Conservation (phyloP, 148 eudicot species). For the Diospyros lotus region DNA sequence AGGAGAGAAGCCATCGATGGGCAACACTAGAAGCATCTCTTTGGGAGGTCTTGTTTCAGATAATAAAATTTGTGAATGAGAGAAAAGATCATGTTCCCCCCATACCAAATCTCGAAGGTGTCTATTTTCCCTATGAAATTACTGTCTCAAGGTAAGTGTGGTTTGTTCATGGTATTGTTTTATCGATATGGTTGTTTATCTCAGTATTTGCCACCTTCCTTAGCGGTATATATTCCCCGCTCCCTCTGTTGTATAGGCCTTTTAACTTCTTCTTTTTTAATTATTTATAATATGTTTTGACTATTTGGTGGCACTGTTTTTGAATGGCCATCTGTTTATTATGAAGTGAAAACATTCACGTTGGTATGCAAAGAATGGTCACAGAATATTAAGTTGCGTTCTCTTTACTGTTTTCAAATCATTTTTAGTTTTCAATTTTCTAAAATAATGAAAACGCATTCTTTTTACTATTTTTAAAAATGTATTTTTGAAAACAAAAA, state of each 20-base stretch:
- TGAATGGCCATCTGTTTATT: too few species aligned
- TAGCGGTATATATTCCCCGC: not conserved
- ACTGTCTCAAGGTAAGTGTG: constrained; percentile 72
- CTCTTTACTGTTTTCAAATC: too few species aligned
- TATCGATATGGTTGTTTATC: not conserved
- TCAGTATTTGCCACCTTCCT: not conserved
- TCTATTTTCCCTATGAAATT: constrained; percentile 88
- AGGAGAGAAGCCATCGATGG: constrained; percentile 65
- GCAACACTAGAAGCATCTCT: constrained; percentile 75
- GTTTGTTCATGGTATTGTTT: not conserved
- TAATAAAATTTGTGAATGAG: constrained; percentile 84
- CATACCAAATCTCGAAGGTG: constrained; percentile 73
- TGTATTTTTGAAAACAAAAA: too few species aligned
- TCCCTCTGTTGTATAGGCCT: not conserved
- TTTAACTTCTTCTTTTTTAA: not conserved
- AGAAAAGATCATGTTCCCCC: constrained; percentile 91
- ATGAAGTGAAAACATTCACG: too few species aligned
- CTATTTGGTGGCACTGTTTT: too few species aligned
- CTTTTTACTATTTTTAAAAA: too few species aligned
- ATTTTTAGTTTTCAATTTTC: too few species aligned
- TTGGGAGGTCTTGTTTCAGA: constrained; percentile 85
- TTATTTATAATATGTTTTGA: too few species aligned
- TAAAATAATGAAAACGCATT: too few species aligned
- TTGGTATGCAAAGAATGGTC: too few species aligned
- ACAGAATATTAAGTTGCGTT: too few species aligned